These are phyloP conservation scores for Psilocybe cubensis DNA, from an alignment of 768 basidiomycete genomes.

Conservation along the genomic window DNA sequence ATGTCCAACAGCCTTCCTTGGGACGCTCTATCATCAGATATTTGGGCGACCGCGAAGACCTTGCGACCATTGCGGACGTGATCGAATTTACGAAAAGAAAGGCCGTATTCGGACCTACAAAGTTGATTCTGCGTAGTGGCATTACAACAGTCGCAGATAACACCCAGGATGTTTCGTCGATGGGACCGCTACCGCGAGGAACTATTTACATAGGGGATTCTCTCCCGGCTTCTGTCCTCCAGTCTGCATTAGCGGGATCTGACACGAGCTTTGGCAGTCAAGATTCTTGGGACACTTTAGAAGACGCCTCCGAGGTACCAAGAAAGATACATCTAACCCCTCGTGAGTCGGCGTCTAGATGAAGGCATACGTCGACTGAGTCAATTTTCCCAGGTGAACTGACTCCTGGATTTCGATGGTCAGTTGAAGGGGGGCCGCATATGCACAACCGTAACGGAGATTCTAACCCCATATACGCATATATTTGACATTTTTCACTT, in stretches of 20 bases:
- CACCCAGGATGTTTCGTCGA: background rate
- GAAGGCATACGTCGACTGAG: background rate
- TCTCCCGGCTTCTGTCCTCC: background rate
- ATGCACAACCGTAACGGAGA: constrained; percentile 14
- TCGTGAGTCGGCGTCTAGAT: background rate
- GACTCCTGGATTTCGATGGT: constrained; percentile 11
- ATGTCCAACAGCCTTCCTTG: constrained; percentile 8
- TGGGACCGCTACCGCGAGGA: background rate
- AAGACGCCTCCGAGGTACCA: background rate
- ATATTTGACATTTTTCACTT: background rate
- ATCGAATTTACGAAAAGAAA: constrained; percentile 10
- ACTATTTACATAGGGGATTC: constrained; percentile 5
- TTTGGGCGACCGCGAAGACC: constrained; percentile 12
- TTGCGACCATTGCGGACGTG: constrained; percentile 5
- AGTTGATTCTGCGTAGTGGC: constrained; percentile 5
- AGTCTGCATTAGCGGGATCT: background rate
- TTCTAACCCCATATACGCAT: background rate
- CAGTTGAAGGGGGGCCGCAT: constrained; percentile 10
- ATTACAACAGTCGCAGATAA: background rate
- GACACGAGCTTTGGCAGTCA: constrained; percentile 9
- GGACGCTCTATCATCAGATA: constrained; percentile 14
- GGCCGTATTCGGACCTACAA: constrained; percentile 9
- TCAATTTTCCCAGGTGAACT: constrained; percentile 3
- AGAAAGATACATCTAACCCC: background rate
- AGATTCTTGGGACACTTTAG: constrained; percentile 2